Evolutionary conservation across 371 early-diverging fungal species (phyloP).

Genomic region (Mucor lusitanicus): DNA sequence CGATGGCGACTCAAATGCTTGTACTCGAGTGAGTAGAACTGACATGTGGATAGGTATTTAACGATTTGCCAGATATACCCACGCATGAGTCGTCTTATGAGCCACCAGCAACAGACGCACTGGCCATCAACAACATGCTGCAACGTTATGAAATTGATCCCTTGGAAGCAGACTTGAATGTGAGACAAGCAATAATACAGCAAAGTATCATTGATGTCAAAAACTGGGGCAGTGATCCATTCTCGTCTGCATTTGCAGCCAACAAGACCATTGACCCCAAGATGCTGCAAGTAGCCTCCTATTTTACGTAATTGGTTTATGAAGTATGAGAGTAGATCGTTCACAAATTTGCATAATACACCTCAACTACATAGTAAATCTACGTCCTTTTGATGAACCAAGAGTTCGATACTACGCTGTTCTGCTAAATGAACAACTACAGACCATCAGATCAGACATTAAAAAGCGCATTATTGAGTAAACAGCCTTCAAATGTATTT

Average conservation of each 20-base stretch:
- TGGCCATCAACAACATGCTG: slow-evolving; percentile 24
- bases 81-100: slow-evolving; percentile 18
- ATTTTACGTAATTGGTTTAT: too few species aligned
- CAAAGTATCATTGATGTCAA: slow-evolving; percentile 15
- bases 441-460: too few species aligned
- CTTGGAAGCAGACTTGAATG: slow-evolving; percentile 24
- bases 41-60: slow-evolving; percentile 31
- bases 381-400: too few species aligned
- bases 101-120: slow-evolving; percentile 1
- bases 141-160: slow-evolving; percentile 44
- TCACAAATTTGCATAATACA: too few species aligned
- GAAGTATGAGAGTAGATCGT: too few species aligned
- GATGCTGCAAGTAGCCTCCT: background rate
- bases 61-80: slow-evolving; percentile 39
- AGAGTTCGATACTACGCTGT: too few species aligned
- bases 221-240: slow-evolving; percentile 35
- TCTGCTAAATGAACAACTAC: too few species aligned
- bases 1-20: background rate
- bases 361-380: too few species aligned
- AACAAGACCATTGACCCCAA: background rate
- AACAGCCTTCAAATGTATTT: too few species aligned
- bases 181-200: slow-evolving; percentile 19
- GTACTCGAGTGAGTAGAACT: background rate
- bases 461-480: too few species aligned
- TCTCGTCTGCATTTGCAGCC: slow-evolving; percentile 8